Percentiles rank a stretch among this genome's conserved stretches.
phyloP scores from a whole-genome alignment of 225 moss, liverwort and hornwort genomes.

The Neckera pumila region DNA sequence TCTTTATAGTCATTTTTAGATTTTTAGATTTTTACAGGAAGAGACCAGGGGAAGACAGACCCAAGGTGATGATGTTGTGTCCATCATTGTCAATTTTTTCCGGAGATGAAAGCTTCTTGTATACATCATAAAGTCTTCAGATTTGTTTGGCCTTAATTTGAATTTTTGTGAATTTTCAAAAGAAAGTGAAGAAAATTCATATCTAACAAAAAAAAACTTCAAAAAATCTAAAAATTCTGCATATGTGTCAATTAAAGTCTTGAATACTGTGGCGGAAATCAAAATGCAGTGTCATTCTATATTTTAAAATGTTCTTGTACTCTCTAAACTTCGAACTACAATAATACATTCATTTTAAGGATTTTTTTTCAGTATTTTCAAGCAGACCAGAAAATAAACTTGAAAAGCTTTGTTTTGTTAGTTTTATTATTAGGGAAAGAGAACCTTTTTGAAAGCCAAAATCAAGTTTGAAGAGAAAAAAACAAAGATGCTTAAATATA shows the following conservation, averaged over 20 bases:
- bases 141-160: neutral
- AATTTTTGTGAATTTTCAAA: neutral
- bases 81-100: neutral
- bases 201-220: neutral
- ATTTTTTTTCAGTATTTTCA: neutral
- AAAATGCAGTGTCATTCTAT: neutral
- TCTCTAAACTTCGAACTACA: neutral
- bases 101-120: neutral
- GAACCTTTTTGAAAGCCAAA: accelerated
- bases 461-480: neutral
- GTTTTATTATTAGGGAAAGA: neutral
- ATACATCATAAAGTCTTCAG: no score
- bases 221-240: neutral
- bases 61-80: no score
- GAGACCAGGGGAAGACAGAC: no score
- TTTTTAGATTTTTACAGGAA: no score
- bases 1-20: no score
- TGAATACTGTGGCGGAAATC: accelerated
- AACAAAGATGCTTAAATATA: neutral
- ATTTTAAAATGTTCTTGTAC: neutral
- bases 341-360: neutral
- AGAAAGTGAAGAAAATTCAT: no score
- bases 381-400: no score
- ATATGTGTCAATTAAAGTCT: neutral
- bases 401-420: neutral